Base-by-base conservation (phyloP, 2,329 filamentous ascomycete genomes). In the Pyrenophora seminiperda region DNA sequence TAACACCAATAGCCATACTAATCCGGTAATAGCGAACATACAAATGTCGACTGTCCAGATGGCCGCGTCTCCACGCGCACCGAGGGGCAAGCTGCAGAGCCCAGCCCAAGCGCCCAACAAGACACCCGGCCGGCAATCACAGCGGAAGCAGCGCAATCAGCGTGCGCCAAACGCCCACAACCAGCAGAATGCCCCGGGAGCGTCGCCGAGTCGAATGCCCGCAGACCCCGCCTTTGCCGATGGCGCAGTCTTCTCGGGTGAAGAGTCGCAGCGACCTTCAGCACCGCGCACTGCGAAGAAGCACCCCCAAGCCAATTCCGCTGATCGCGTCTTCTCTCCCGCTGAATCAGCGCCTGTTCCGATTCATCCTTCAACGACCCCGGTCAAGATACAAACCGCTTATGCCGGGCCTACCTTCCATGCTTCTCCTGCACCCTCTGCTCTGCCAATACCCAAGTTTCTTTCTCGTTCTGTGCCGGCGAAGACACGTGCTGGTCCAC, bases 391-490 rank as follows among this genome's bases (percentile, higher is more conserved):
- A n/a, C 68, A 72, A 34, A 62, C 72, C 54, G 86, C 88, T 37
- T 99, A 96, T 75, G 94, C 94, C 31, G 94, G 93, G 11, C 89
- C 93, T 27, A 95, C 91, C 4, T 99, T 97, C 72, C 92, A 97
- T 73, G 90, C 91, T 32, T 97, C 94, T 7, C 94, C 94, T 15
- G 93, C 92, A 1, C 89, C 94, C 0, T 95, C 91, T 7, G 86
- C 91, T 18, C 79, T 99, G 24, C 94, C 94, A 0, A 88, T 97
- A 50, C 94, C 94, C 9, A 95, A 88, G 66, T 96, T 97, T 72
- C 83, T 89, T 54, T 87, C 88, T 20, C 92, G 88, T 65, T 86
- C 90, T 0, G 80, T 89, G 10, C 86, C 86, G 3, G 86, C 88
- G 49, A 72, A 72, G 57, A 54, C 64, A 15, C 58, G 54, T 13